Evolutionary conservation across 345 rosid genomes (phyloP).

Genomic region (Gossypium australe): DNA sequence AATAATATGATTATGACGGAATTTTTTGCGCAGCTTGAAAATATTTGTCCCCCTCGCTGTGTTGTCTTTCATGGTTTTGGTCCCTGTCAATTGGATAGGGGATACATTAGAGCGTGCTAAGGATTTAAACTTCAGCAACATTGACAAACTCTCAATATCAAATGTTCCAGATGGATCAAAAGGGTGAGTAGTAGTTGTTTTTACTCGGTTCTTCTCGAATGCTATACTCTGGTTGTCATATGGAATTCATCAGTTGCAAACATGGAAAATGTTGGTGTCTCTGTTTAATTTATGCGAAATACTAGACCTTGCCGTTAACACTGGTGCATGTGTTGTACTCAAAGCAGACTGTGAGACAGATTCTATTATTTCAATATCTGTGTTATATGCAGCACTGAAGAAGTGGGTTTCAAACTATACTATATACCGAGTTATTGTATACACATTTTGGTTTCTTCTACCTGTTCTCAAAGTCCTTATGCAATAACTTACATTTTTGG

Average conservation of each 20-base stretch:
- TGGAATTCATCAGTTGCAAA: neutral
- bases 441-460: neutral
- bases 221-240: neutral
- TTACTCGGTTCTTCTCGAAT: neutral
- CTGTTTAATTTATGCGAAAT: neutral
- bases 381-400: neutral
- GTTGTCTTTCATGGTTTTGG: constrained; percentile 62
- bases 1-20: constrained; percentile 6
- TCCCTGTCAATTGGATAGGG: constrained; percentile 87
- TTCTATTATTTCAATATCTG: neutral
- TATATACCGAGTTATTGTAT: neutral
- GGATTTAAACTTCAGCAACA: constrained; percentile 55
- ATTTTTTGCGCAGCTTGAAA: constrained; percentile 60
- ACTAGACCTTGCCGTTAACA: neutral
- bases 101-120: constrained; percentile 43
- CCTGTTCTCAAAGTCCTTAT: neutral
- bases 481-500: neutral
- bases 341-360: neutral
- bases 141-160: constrained; percentile 88
- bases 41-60: constrained; percentile 61
- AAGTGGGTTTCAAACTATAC: neutral
- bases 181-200: constrained; percentile 34
- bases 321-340: neutral
- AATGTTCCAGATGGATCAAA: constrained; percentile 70
- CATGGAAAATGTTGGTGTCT: neutral